Evolutionary conservation across 2,329 filamentous ascomycete species (phyloP).

Genomic region (Aspergillus sojae): DNA sequence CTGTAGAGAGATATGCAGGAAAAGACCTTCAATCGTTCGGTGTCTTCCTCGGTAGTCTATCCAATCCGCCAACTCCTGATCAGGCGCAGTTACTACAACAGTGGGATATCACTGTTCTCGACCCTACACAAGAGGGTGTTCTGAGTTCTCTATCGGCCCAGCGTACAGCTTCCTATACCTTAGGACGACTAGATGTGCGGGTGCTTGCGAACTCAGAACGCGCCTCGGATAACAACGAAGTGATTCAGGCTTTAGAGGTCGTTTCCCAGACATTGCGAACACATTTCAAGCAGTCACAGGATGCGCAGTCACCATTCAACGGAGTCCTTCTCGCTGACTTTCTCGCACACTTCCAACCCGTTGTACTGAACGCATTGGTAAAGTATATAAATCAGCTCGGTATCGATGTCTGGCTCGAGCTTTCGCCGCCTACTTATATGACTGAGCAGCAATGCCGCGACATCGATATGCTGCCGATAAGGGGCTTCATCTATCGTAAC

Average conservation of each 20-base stretch:
- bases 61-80: constrained; percentile 30
- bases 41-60: constrained; percentile 47
- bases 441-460: constrained; percentile 35
- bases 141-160: constrained; percentile 22
- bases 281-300: constrained; percentile 5
- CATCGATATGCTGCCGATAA: constrained; percentile 34
- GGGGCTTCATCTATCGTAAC: constrained; percentile 45
- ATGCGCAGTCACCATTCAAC: constrained; percentile 26
- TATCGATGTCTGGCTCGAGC: constrained; percentile 46
- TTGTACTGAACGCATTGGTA: constrained; percentile 31
- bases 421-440: constrained; percentile 44
- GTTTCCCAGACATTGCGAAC: constrained; percentile 6
- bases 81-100: constrained; percentile 40
- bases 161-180: constrained; percentile 30
- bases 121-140: constrained; percentile 44
- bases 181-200: constrained; percentile 30
- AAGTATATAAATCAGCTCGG: constrained; percentile 33
- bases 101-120: constrained; percentile 50
- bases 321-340: constrained; percentile 41
- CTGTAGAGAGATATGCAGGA: background rate
- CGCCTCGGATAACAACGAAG: constrained; percentile 11
- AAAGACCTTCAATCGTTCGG: constrained; percentile 38
- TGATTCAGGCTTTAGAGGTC: constrained; percentile 3
- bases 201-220: constrained; percentile 30
- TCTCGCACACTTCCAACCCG: constrained; percentile 27